Conservation (phyloP, 2,329 filamentous ascomycete genomes). For the Exophiala lecanii-corni region DNA sequence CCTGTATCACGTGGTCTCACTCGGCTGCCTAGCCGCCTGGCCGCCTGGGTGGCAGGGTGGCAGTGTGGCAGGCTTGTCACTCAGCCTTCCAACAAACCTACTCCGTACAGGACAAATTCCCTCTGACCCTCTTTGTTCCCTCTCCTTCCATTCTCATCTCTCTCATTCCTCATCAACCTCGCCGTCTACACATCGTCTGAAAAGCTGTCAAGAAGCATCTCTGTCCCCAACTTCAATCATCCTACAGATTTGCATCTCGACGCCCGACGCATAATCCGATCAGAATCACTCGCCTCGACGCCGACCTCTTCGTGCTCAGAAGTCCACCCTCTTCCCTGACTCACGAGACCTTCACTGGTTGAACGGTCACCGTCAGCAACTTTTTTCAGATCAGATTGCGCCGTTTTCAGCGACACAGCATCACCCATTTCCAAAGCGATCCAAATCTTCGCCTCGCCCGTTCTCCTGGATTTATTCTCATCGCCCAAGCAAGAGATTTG, state of each 20-base stretch:
- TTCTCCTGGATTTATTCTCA: too few species aligned
- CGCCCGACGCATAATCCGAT: constrained; percentile 26
- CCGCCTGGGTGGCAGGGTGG: too few species aligned
- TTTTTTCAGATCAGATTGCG: constrained; percentile 34
- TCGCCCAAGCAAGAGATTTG: too few species aligned
- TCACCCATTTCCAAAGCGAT: too few species aligned
- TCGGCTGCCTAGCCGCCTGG: too few species aligned
- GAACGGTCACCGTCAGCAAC: constrained; percentile 26
- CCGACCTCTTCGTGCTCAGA: constrained; percentile 34
- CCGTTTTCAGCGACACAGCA: constrained; percentile 7
- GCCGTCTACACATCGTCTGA: constrained; percentile 11
- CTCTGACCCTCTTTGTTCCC: constrained; percentile 8
- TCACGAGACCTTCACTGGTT: constrained; percentile 63
- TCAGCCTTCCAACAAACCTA: too few species aligned
- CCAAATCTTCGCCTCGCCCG: too few species aligned
- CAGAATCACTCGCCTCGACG: constrained; percentile 32
- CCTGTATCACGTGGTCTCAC: too few species aligned
- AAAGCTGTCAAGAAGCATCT: constrained; percentile 13
- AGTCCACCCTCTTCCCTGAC: constrained; percentile 30
- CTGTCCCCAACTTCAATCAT: constrained; percentile 5
- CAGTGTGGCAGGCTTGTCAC: too few species aligned
- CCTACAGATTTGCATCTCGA: constrained; percentile 1
- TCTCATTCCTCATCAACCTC: constrained; percentile 10
- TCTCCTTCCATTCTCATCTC: constrained; percentile 15
- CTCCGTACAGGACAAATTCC: too few species aligned